phyloP scores from a whole-genome alignment of 2,329 filamentous ascomycete genomes.

The Paraphoma sp. region DNA sequence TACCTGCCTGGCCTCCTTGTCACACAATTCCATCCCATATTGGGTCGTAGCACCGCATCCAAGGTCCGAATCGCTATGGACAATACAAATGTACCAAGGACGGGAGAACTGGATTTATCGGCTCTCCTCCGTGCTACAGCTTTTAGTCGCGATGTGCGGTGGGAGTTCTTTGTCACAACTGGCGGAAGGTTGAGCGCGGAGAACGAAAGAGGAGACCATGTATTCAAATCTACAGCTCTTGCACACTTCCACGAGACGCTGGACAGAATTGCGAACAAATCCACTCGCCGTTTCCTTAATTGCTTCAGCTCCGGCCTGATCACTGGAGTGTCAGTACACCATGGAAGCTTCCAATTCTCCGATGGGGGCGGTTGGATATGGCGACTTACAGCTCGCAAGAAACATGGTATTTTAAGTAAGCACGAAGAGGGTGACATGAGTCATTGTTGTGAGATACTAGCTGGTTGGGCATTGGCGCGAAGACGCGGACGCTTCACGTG shows the following conservation, averaged over 20 bases:
- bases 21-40: neutral
- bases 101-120: neutral
- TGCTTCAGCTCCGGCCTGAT: neutral
- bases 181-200: too few relatives aligned
- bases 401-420: too few relatives aligned
- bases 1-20: neutral
- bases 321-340: neutral
- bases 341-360: too few relatives aligned
- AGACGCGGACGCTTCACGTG: too few relatives aligned
- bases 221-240: too few relatives aligned
- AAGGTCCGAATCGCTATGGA: neutral
- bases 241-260: neutral
- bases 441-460: too few relatives aligned
- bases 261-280: neutral
- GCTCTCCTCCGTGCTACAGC: neutral
- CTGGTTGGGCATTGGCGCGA: too few relatives aligned
- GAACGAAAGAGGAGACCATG: too few relatives aligned
- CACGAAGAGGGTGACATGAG: too few relatives aligned
- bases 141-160: neutral
- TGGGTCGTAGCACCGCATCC: neutral
- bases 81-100: neutral
- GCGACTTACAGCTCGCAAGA: too few relatives aligned
- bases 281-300: neutral
- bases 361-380: too few relatives aligned
- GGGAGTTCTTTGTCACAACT: neutral